Conservation (phyloP, 2,329 filamentous ascomycete genomes). For the Drechslerella dactyloides region DNA sequence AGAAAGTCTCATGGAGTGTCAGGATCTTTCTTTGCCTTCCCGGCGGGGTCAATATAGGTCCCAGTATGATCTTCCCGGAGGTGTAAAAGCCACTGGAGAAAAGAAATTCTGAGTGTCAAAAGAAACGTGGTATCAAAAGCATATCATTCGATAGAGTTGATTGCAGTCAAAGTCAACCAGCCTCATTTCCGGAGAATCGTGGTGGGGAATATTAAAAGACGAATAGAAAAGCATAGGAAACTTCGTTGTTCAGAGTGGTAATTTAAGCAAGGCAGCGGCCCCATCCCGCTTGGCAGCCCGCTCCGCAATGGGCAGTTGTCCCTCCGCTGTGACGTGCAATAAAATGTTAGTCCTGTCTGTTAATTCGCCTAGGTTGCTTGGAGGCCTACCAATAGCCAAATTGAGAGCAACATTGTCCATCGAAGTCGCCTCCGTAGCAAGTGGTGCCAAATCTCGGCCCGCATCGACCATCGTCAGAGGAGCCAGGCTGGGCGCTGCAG, state of each 20-base stretch:
- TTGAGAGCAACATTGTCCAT: slow-evolving; percentile 55
- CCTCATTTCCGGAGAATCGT: background rate
- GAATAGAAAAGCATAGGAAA: background rate
- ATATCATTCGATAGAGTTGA: too few relatives aligned
- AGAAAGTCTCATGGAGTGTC: too few relatives aligned
- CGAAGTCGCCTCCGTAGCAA: slow-evolving; percentile 44
- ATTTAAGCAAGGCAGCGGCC: slow-evolving; percentile 31
- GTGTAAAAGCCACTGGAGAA: background rate
- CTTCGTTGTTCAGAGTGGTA: slow-evolving; percentile 2
- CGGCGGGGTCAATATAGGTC: too few relatives aligned
- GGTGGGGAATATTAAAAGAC: background rate
- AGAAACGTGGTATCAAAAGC: too few relatives aligned
- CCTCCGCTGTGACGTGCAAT: slow-evolving; percentile 37
- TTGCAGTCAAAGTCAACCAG: too few relatives aligned
- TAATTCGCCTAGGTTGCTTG: background rate
- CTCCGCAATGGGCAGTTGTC: slow-evolving; percentile 45
- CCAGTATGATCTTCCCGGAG: background rate
- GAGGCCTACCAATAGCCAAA: slow-evolving; percentile 56
- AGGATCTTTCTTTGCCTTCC: too few relatives aligned
- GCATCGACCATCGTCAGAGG: slow-evolving; percentile 47
- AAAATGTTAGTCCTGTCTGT: slow-evolving; percentile 10
- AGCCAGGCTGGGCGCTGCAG: slow-evolving; percentile 29
- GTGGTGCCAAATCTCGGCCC: slow-evolving; percentile 30
- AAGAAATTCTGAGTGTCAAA: background rate
- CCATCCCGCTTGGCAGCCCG: slow-evolving; percentile 49